Base-by-base conservation (phyloP, 2,329 filamentous ascomycete genomes). In the Metarhizium rileyi region DNA sequence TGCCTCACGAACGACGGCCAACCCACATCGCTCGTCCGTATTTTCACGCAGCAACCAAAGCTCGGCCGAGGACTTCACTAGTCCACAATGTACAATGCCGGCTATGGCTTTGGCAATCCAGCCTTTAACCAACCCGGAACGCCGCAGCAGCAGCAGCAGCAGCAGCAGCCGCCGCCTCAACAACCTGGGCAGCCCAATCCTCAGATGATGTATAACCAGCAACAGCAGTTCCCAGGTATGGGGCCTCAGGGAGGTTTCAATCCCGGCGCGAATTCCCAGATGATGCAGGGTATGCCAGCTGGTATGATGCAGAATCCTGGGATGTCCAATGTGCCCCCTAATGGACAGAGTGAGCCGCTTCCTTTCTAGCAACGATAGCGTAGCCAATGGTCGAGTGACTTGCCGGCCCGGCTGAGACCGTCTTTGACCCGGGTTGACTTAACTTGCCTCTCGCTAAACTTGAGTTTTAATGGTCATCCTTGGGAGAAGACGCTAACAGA, bases 221-320 rank as follows among this genome's bases (percentile, higher is more conserved):
- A 71, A 51, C 76, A 78, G 62, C 77, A 77, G 66, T 80, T 75
- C 57, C 68, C 72, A 47, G 66, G 64, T 58, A 78, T 81, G 75
- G 68, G 66, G 48, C 66, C 70, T 50, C 76, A 78, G 61, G 69
- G 67, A 52, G 66, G 63, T 54, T 80, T 78, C 57, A 70, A 70
- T 46, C 71, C 71, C 44, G 73, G 69, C 55, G 72, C 72, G 47
- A 78, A 75, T 56, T 67, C 71, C 48, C 68, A 76, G 65, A 78
- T 81, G 75, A 78, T 78, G 71, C 66, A 70, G 46, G 71, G 68
- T 55, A 74, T 72, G 38, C 71, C 74, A 66, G 72, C 70, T 65
- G 77, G 73, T 60, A 81, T 83, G 78, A 82, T 83, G 79, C 79
- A 77, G 67, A 80, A 74, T 62, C 65, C 76, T 57, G 74, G 68